phyloP scores from a whole-genome alignment of 225 moss, liverwort and hornwort species.

The Physcomitrium patens region DNA sequence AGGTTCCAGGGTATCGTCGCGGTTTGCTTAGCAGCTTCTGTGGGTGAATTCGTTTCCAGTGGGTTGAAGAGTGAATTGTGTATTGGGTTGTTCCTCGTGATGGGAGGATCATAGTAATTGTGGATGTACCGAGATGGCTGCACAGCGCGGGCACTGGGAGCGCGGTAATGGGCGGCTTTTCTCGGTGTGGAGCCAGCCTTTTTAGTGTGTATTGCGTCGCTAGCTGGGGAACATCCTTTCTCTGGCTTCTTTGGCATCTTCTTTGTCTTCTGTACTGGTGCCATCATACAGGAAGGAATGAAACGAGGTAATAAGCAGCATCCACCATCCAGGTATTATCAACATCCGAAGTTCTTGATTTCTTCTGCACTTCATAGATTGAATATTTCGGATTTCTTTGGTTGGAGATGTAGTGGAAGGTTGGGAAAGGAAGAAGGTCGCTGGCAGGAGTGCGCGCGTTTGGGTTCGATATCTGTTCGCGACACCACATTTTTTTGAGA shows the following conservation, averaged over 20 bases:
- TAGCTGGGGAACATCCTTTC: background rate
- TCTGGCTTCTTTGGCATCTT: background rate
- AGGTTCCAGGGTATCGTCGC: too few relatives aligned
- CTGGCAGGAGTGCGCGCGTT: background rate
- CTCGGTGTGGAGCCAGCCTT: constrained; percentile 12
- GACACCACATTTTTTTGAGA: background rate
- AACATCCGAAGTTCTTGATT: background rate
- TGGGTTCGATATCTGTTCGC: background rate
- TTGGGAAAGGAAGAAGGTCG: background rate
- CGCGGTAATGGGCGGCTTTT: constrained; percentile 32
- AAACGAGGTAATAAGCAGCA: constrained; percentile 39
- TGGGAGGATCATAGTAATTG: too few relatives aligned
- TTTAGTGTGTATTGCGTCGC: background rate
- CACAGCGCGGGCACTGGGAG: background rate
- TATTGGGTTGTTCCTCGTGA: too few relatives aligned
- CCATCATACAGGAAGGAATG: constrained; percentile 24
- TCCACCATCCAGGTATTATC: constrained; percentile 35
- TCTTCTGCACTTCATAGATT: constrained; percentile 13
- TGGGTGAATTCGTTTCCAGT: too few relatives aligned
- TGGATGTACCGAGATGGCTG: too few relatives aligned
- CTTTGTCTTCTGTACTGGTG: constrained; percentile 19
- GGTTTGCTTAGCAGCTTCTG: too few relatives aligned
- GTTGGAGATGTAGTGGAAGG: background rate
- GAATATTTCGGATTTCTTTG: background rate
- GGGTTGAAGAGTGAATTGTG: too few relatives aligned